Evolutionary conservation across 352 stramenopile species (phyloP).

Genomic region (Globisporangium barbulae): DNA sequence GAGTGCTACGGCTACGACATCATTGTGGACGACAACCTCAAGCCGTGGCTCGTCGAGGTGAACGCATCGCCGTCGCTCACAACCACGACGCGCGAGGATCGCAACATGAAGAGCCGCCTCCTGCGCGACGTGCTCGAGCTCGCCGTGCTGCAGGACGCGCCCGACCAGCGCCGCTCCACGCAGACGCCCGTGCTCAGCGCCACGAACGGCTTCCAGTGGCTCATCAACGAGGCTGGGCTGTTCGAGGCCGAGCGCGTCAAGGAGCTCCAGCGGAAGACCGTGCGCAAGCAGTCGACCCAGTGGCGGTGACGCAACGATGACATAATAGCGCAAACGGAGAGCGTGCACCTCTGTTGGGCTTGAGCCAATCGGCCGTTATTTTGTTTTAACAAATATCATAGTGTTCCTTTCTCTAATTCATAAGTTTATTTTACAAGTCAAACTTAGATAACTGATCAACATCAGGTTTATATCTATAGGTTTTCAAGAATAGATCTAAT

Average conservation of each 20-base stretch:
- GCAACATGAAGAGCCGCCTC: conserved; percentile 77
- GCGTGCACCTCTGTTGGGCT: too few species aligned
- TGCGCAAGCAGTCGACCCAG: conserved; percentile 34
- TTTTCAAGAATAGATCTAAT: too few species aligned
- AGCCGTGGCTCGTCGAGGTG: conserved; percentile 92
- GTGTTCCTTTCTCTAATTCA: too few species aligned
- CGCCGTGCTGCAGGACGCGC: conserved; percentile 43
- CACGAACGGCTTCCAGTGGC: conserved; percentile 67
- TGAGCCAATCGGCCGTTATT: too few species aligned
- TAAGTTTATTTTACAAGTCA: too few species aligned
- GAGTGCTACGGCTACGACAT: conserved; percentile 96
- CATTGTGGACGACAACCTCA: conserved; percentile 90
- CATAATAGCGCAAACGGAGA: too few species aligned
- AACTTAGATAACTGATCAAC: too few species aligned
- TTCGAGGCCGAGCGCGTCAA: conserved; percentile 48
- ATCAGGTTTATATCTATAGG: too few species aligned
- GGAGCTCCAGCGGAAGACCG: conserved; percentile 44
- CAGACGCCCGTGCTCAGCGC: conserved; percentile 41
- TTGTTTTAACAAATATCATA: too few species aligned
- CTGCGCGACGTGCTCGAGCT: conserved; percentile 73
- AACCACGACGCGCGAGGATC: conserved; percentile 66
- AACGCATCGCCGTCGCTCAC: conserved; percentile 75
- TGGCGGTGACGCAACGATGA: conserved; percentile 25
- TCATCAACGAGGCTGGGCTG: conserved; percentile 60
- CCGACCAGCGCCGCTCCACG: conserved; percentile 36